Conservation (phyloP, 176 grass and related monocot species). For the Cymbopogon citratus region DNA sequence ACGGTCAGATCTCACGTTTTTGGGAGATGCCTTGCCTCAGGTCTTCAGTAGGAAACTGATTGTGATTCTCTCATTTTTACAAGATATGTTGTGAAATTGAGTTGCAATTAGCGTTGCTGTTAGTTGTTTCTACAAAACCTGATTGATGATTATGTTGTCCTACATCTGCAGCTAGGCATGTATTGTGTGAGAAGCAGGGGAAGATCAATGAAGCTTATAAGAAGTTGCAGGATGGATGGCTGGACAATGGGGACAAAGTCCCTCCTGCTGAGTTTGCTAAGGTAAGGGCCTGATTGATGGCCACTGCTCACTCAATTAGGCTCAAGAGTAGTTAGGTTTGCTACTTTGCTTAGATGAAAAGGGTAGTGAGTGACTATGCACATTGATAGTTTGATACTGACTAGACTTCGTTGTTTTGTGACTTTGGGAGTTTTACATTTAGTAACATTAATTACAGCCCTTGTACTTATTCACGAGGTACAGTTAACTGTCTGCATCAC, state of each 20-base stretch:
- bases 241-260: slow-evolving; percentile 89
- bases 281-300: slow-evolving; percentile 17
- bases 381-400: no score
- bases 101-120: not conserved
- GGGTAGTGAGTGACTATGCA: no score
- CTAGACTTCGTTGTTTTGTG: not conserved
- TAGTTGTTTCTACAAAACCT: not conserved
- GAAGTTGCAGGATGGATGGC: slow-evolving; percentile 90
- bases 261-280: slow-evolving; percentile 95
- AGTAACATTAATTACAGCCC: not conserved
- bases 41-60: not conserved
- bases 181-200: slow-evolving; percentile 92
- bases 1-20: not conserved
- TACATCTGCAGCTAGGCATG: slow-evolving; percentile 62
- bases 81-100: not conserved
- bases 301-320: not conserved
- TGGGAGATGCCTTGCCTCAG: not conserved
- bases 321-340: not conserved
- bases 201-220: slow-evolving; percentile 98
- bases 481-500: not conserved
- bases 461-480: not conserved
- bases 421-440: not conserved
- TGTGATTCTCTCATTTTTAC: not conserved
- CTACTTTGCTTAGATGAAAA: not conserved
- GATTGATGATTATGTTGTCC: slow-evolving; percentile 6